These are phyloP conservation scores for Trichoderma sp. DNA, from an alignment of 2,329 filamentous ascomycete genomes.

Conservation along the genomic window DNA sequence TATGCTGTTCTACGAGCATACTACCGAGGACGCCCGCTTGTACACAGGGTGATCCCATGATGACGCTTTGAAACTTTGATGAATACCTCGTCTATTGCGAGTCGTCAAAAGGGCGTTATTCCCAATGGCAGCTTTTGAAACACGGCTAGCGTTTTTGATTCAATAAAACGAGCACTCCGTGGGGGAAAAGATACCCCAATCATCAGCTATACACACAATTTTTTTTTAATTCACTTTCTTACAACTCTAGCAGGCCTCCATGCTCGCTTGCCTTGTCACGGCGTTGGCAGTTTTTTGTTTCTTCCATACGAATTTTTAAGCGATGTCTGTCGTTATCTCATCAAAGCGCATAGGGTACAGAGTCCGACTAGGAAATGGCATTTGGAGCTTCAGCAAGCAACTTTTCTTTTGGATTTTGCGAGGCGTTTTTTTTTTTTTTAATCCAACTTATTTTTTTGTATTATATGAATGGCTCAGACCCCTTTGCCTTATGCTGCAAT, in stretches of 20 bases:
- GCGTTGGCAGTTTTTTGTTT: not conserved
- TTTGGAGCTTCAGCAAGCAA: constrained; percentile 8
- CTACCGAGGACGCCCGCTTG: not conserved
- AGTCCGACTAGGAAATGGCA: not conserved
- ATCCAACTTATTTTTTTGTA: not conserved
- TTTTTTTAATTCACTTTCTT: not conserved
- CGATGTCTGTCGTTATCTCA: not conserved
- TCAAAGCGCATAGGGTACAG: not conserved
- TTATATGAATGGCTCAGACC: not conserved
- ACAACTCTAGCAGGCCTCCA: not conserved
- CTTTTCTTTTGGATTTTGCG: not conserved
- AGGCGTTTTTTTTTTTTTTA: constrained; percentile 15
- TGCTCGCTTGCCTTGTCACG: not conserved
- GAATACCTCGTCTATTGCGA: not conserved
- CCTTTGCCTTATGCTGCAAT: not conserved
- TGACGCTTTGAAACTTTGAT: not conserved
- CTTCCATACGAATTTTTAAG: not conserved
- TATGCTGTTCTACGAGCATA: not conserved
- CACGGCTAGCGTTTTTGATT: not conserved
- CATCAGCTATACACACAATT: not conserved
- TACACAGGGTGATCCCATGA: not conserved
- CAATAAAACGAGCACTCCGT: not conserved
- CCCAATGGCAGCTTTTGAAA: not conserved
- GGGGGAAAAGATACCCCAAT: not conserved
- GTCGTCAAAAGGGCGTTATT: not conserved